These are phyloP conservation scores for Zygosaccharomyces sapae DNA, from an alignment of 1,139 yeast species.

Conservation along the genomic window DNA sequence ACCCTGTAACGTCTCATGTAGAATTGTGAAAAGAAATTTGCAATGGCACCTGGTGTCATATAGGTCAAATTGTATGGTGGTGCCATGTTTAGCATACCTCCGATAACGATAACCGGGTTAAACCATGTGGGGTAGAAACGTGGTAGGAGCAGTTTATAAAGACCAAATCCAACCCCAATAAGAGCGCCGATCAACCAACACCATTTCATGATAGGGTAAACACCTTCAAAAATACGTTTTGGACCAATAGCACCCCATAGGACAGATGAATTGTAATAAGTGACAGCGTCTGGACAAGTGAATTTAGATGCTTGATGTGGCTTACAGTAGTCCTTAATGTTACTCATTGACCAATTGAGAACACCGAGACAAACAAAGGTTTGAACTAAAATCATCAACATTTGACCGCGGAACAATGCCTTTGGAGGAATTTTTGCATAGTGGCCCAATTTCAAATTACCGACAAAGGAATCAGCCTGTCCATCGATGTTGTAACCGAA, in stretches of 20 bases:
- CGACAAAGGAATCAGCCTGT: conserved; percentile 54
- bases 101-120: conserved; percentile 47
- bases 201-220: conserved; percentile 48
- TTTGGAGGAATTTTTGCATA: conserved; percentile 59
- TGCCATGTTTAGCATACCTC: conserved; percentile 42
- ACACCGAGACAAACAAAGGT: conserved; percentile 51
- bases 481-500: conserved; percentile 56
- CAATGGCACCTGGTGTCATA: conserved; percentile 48
- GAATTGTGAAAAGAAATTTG: conserved; percentile 51
- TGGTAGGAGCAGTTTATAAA: conserved; percentile 40
- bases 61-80: conserved; percentile 58
- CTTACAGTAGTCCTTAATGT: conserved; percentile 46
- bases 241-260: conserved; percentile 71
- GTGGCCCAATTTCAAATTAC: conserved; percentile 58
- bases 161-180: conserved; percentile 44
- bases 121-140: conserved; percentile 37
- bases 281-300: conserved; percentile 44
- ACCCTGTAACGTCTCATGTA: conserved; percentile 46
- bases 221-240: conserved; percentile 47
- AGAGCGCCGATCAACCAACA: conserved; percentile 53
- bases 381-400: conserved; percentile 44
- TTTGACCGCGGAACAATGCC: conserved; percentile 56
- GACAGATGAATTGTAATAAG: conserved; percentile 51
- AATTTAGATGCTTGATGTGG: conserved; percentile 42
- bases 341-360: conserved; percentile 48